Evolutionary conservation across 768 basidiomycete genomes (phyloP), one percentile per base, ranked within the genome.

Genomic region (Lactifluus piperatus): DNA sequence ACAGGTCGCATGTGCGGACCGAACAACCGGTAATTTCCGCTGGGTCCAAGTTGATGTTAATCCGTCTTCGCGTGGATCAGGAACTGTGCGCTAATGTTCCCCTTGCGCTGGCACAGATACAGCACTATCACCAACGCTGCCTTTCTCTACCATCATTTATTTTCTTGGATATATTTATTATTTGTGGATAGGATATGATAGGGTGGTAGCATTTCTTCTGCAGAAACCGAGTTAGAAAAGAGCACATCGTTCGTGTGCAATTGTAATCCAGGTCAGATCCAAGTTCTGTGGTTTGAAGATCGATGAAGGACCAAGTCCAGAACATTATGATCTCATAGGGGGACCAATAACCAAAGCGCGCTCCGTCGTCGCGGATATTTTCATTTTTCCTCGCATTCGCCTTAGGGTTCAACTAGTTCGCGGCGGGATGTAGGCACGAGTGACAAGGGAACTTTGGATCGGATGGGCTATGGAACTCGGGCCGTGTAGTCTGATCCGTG

Each of bases 381-480:
- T 34, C 43, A 45, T 54, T 14, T 5, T 18, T n/a, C 22, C 44
- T 46, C 45, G 39, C 13, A 29, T 36, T 14, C 34, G 13, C 36
- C 27, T 8, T 43, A 41, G 3, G n/a, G 27, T 18, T 20, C 39
- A 6, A n/a, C 5, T 16, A 7, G 41, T 34, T 43, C 13, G 32
- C 30, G 10, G 30, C 7, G 30, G 30, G 39, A 44, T n/a, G 36
- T 26, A 34, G 24, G 39, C n/a, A n/a, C 29, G 29, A 34, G 34
- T 8, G 32, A 20, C 30, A 39, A 16, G 20, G 37, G 43, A 51
- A 46, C 14, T 51, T 45, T 46, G 36, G 51, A 27, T 36, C 34
- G 16, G 27, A 32, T 29, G n/a, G 54, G 18, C 30, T 13, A 58
- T 47, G 51, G 57, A 58, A 39, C 20, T 52, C 57, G 57, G 57